Evolutionary conservation across 768 basidiomycete species (phyloP), one percentile per base, ranked within the genome.

Genomic region (Leccinum boreale): DNA sequence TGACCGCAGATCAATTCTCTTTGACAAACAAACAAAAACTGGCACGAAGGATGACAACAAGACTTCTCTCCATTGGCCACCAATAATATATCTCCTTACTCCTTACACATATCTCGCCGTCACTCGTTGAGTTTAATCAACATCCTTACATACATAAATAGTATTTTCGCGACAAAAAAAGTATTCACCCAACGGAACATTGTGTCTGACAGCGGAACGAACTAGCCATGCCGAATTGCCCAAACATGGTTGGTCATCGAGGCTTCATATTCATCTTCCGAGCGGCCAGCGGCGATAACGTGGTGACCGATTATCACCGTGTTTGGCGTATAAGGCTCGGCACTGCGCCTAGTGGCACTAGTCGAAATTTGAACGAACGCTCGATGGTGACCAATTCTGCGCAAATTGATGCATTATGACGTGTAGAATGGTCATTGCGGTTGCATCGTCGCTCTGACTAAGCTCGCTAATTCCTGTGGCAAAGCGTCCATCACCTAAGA

Each of bases 201-300:
- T 33, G 31, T 79, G 72, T 78, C 62, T 70, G 85, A 85, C 85
- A 87, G 75, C 84, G 77, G 85, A 87, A 87, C 85, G 85, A 87
- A 76, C 85, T 81, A 68, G 73, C 68, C 76, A 64, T 52, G 66
- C 58, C 48, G 21, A 51, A 49, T 21, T 33, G 24, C 53, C 49
- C 33, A 46, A 33, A 67, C 74, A 63, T 69, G 74, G 70, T 68
- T 56, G 77, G 84, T 81, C 86, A 85, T 79, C 73, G 64, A 69
- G 60, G 81, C 79, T 86, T 85, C 85, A 74, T 62, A 76, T 78
- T 62, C 48, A 73, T 81, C 57, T 81, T 57, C 73, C 79, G 71
- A 67, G 69, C 55, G 19, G 62, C 67, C 45, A 58, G 55, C 73
- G 74, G 71, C 73, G 73, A 73, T 75, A 76, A 74, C 67, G 77